Evolutionary conservation across 2,329 filamentous ascomycete genomes (phyloP), one percentile per base, ranked within the genome.

Genomic region (Aspergillus candidus): DNA sequence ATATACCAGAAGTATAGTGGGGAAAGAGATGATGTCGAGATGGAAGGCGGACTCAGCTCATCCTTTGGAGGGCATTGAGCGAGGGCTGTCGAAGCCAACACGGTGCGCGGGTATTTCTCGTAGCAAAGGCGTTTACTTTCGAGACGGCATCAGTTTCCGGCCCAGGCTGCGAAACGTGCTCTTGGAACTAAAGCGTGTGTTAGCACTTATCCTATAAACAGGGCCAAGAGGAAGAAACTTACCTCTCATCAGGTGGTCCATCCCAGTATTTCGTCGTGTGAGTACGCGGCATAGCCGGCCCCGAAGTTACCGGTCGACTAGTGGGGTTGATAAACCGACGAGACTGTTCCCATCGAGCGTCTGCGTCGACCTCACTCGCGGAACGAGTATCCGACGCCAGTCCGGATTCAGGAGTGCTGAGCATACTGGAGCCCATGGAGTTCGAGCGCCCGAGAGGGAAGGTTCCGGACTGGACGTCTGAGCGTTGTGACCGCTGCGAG

Each of bases 331-430:
- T 55, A 41, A 60, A 52, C 35, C 62, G 54, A 31, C 61, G 61
- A 13, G 61, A 65, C 52, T 62, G 60, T 62, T 69, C 65, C 57
- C 60, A 65, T 30, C 59, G 62, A 50, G 59, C 60, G 53, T 68
- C 64, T 22, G 65, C 57, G 42, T 68, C 62, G 2, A 62, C 59
- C 40, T 66, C 65, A 52, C 54, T 62, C 7, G 56, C 58, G 41
- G 65, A 67, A 15, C 57, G 60, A 13, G 63, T 55, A 40, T 69
- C 66, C 27, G 51, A 48, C 12, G 60, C 40, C 11, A 57, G 44
- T 2, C 49, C 49, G 36, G 54, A 54, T 12, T 60, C 59, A 1
- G 51, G 43, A 7, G 39, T 40, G 32, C 54, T 58, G 12, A 53
- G 56, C 41, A 55, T 42, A 36, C 66, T 63, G 13, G 66, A 68